Percentiles rank a stretch among this genome's conserved stretches.
Conservation (phyloP, 1,284 basidiomycete genomes). For the Sporisorium graminicola region DNA sequence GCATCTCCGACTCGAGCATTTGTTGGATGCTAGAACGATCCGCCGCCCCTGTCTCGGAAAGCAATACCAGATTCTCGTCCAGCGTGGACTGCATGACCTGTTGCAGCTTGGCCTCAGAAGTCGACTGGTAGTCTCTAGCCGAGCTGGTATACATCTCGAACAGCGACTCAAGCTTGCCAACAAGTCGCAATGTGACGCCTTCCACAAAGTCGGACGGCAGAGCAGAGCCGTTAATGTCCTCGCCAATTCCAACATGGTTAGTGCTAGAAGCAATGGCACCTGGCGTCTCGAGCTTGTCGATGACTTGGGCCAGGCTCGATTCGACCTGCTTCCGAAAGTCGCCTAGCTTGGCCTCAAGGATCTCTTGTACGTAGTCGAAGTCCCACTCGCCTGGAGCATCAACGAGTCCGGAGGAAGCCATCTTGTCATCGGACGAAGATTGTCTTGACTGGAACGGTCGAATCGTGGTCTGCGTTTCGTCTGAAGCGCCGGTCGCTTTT, state of each 20-base stretch:
- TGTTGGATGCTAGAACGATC: conserved; percentile 42
- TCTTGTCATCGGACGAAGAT: conserved; percentile 22
- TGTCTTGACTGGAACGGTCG: conserved; percentile 9
- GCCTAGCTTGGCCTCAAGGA: conserved; percentile 51
- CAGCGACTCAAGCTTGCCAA: conserved; percentile 9
- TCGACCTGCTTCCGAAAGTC: conserved; percentile 49
- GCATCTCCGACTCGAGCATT: conserved; percentile 31
- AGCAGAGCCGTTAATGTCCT: neutral
- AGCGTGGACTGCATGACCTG: conserved; percentile 33
- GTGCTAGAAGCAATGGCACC: neutral
- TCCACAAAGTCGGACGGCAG: conserved; percentile 16
- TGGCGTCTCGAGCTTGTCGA: conserved; percentile 28
- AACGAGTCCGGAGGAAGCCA: conserved; percentile 16
- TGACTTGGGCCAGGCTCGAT: conserved; percentile 28
- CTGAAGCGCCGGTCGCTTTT: conserved; percentile 30
- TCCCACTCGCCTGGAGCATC: conserved; percentile 56
- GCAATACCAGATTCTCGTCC: conserved; percentile 44
- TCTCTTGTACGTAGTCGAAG: conserved; percentile 61
- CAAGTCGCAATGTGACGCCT: conserved; percentile 16
- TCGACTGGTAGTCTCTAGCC: conserved; percentile 6
- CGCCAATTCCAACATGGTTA: neutral
- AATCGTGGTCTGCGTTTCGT: conserved; percentile 53
- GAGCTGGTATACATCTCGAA: conserved; percentile 14
- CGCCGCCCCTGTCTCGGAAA: conserved; percentile 38
- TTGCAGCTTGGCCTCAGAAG: conserved; percentile 16